Base-by-base conservation (phyloP, 2,329 filamentous ascomycete species). In the Arthrobotrys iridis region DNA sequence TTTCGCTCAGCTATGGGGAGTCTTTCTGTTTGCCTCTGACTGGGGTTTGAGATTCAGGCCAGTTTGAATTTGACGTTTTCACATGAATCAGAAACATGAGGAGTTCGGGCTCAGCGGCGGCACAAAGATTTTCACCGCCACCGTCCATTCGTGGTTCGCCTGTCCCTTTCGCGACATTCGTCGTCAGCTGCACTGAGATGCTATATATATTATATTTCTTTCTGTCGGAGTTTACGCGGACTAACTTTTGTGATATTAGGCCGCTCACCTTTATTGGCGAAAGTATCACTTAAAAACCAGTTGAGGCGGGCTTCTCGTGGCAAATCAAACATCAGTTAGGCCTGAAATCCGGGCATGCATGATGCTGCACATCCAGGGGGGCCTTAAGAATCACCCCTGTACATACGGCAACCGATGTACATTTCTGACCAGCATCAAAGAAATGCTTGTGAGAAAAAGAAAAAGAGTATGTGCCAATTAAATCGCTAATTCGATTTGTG, bases 21-120 rank as follows among this genome's bases (percentile, higher is more conserved):
- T 28, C 40, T 57, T 37, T 52, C 37, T 58, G 24, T 67, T 58
- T 48, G 52, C 22, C 26, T 55, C 33, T 52, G 18, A 5, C 10
- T 13, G 2, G 30, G 30, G 35, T 55, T 30, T 24, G 52, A 28
- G 52, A 33, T 59, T 50, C 52, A 48, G 50, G 50, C 40, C 40
- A 15, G 40, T 35, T 35, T 35, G 48, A n/a, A 33, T 48, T 59
- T 67, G 59, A 48, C 6, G 10, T 50, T 50, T 57, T 66, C 62
- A 48, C 46, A 35, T 57, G 48, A 55, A 55, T 55, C 60, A 65
- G 46, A 52, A 65, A 55, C 13, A 43, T 22, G 33, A n/a, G 45
- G n/a, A 55, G 22, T 30, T 48, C 30, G 35, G 46, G 15, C 13
- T 20, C n/a, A 28, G 28, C 48, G 15, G 22, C 15, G 4, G 46